Percentiles rank a stretch among this genome's conserved stretches.
Evolutionary conservation across 441 rosid species (phyloP).

Genomic region (Erysimum cheiri): DNA sequence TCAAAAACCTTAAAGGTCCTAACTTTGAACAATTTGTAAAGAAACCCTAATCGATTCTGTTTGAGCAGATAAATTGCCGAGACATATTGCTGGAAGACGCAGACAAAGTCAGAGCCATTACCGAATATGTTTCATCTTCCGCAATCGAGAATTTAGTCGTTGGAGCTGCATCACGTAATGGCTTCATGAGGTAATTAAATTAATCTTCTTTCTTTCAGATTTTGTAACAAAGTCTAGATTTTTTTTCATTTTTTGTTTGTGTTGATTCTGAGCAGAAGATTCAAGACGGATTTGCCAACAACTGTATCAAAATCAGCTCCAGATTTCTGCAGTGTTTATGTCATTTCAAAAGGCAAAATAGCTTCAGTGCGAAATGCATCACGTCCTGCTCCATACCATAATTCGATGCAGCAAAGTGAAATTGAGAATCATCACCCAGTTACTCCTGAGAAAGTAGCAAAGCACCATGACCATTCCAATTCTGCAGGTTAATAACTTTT

Average conservation of each 20-base stretch:
- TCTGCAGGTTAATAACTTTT: conserved; percentile 54
- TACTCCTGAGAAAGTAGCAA: conserved; percentile 42
- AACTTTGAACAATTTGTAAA: background rate
- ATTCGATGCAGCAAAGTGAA: conserved; percentile 55
- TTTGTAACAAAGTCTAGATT: background rate
- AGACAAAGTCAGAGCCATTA: conserved; percentile 72
- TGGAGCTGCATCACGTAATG: conserved; percentile 72
- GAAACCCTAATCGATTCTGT: background rate
- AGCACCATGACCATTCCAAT: conserved; percentile 29
- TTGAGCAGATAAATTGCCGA: conserved; percentile 58
- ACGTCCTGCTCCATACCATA: conserved; percentile 67
- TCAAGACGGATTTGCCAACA: conserved; percentile 74
- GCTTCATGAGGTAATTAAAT: conserved; percentile 67
- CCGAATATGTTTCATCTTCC: conserved; percentile 70
- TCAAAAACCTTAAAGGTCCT: background rate
- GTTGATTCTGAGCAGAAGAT: conserved; percentile 55
- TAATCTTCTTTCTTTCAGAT: conserved; percentile 23
- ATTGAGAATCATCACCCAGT: conserved; percentile 39
- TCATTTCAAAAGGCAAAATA: conserved; percentile 78
- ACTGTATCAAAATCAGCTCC: conserved; percentile 73
- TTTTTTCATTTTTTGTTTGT: background rate
- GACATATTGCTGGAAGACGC: conserved; percentile 70
- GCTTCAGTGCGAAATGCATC: conserved; percentile 70
- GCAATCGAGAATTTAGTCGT: conserved; percentile 81
- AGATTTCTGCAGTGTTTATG: conserved; percentile 87